A percentile compares a stretch with the other conserved stretches of the same genome.
phyloP scores from a whole-genome alignment of 1,284 basidiomycete genomes.

The Boletellus dicymbophilus region DNA sequence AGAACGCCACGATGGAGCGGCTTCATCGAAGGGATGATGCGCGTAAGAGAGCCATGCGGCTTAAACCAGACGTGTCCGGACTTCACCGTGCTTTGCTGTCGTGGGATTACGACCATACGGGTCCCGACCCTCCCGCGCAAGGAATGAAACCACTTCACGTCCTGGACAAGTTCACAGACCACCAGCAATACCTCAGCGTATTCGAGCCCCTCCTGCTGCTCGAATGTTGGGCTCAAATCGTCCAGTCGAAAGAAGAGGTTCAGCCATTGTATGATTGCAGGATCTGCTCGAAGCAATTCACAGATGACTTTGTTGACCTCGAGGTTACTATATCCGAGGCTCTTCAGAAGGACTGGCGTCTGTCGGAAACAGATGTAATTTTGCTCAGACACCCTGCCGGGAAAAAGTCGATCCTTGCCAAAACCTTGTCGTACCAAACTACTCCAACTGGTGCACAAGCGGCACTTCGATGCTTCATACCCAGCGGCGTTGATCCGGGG shows the following conservation, averaged over 20 bases:
- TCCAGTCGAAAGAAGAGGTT: slow-evolving; percentile 71
- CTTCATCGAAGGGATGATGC: slow-evolving; percentile 60
- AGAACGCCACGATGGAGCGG: slow-evolving; percentile 49
- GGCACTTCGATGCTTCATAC: slow-evolving; percentile 50
- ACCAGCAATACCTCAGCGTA: slow-evolving; percentile 70
- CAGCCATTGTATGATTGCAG: slow-evolving; percentile 57
- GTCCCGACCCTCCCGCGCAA: slow-evolving; percentile 55
- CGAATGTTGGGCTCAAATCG: slow-evolving; percentile 92
- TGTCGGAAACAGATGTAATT: slow-evolving; percentile 83
- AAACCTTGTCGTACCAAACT: slow-evolving; percentile 70
- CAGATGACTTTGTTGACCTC: slow-evolving; percentile 75
- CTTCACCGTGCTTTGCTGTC: slow-evolving; percentile 84
- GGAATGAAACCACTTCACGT: slow-evolving; percentile 45
- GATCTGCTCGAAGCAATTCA: slow-evolving; percentile 63
- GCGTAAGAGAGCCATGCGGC: slow-evolving; percentile 65
- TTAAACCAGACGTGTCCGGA: slow-evolving; percentile 81
- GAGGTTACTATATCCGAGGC: slow-evolving; percentile 61
- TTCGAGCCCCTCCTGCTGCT: slow-evolving; percentile 90
- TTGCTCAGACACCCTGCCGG: slow-evolving; percentile 58
- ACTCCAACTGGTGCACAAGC: slow-evolving; percentile 53
- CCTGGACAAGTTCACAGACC: slow-evolving; percentile 67
- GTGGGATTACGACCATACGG: slow-evolving; percentile 83
- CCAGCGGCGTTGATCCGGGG: slow-evolving; percentile 50
- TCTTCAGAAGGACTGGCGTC: slow-evolving; percentile 68
- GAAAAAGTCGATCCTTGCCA: slow-evolving; percentile 66